phyloP scores from a whole-genome alignment of 495 filamentous ascomycete genomes.

The Daldinia loculata region DNA sequence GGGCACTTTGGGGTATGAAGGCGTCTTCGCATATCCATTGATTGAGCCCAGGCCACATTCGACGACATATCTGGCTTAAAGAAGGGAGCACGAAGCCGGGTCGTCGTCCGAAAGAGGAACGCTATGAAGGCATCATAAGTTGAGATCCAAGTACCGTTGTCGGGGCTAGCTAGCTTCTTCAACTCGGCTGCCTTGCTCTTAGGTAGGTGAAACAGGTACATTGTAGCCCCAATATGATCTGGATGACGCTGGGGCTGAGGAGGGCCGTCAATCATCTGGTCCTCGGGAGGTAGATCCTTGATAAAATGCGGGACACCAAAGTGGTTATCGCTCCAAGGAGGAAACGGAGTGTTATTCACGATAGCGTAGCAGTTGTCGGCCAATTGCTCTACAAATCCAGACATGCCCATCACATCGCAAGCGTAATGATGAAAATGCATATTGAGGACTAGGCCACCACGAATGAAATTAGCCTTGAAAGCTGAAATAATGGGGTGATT shows the following conservation, averaged over 20 bases:
- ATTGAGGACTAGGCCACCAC: constrained; percentile 53
- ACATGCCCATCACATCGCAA: constrained; percentile 57
- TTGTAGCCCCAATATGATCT: constrained; percentile 40
- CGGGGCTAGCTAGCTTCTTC: constrained; percentile 49
- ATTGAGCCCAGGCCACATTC: constrained; percentile 45
- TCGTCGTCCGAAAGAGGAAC: constrained; percentile 51
- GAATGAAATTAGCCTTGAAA: constrained; percentile 56
- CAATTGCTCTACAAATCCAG: constrained; percentile 50
- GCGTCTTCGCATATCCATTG: constrained; percentile 53
- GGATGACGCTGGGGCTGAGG: constrained; percentile 44
- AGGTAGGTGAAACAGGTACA: constrained; percentile 51
- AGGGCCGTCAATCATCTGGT: constrained; percentile 47
- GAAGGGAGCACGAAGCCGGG: constrained; percentile 42
- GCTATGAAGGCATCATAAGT: constrained; percentile 56
- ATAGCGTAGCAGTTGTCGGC: constrained; percentile 56
- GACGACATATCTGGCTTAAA: constrained; percentile 42
- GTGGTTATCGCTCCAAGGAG: constrained; percentile 48
- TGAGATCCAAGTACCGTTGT: constrained; percentile 50
- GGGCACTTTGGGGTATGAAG: constrained; percentile 45
- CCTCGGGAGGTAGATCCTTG: constrained; percentile 32
- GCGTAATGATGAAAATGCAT: constrained; percentile 57
- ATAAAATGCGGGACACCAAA: constrained; percentile 50
- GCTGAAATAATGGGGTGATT: constrained; percentile 48
- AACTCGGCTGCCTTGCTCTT: constrained; percentile 55
- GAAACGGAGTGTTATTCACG: constrained; percentile 43